These are phyloP conservation scores for Periconia sp. DNA, from an alignment of 2,329 filamentous ascomycete species.

Conservation along the genomic window DNA sequence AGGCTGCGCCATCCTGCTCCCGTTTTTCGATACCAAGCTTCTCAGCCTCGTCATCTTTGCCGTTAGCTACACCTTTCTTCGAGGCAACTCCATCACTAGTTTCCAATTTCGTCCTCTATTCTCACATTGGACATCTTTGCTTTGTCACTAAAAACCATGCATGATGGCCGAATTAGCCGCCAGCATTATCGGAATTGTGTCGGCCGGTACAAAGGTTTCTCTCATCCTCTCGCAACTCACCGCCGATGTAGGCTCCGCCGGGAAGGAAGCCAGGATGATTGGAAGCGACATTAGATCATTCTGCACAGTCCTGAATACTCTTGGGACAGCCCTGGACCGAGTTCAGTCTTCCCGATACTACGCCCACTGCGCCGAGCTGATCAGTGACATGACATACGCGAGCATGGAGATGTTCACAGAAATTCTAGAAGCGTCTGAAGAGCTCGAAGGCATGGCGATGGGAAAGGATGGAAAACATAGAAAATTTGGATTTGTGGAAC, in stretches of 20 bases:
- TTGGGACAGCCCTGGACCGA: conserved; percentile 18
- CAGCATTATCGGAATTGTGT: conserved; percentile 30
- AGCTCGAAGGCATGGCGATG: conserved; percentile 10
- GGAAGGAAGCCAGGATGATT: conserved; percentile 28
- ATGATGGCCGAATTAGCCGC: conserved; percentile 30
- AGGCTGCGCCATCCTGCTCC: no score
- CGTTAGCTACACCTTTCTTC: no score
- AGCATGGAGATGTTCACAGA: conserved; percentile 29
- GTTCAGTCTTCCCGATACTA: conserved; percentile 22
- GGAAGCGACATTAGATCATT: conserved; percentile 23
- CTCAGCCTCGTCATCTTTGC: no score
- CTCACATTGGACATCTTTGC: background rate
- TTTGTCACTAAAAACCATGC: background rate
- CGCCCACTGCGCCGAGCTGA: conserved; percentile 21
- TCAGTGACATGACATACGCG: conserved; percentile 22
- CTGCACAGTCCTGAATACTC: conserved; percentile 24
- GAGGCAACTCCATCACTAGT: no score
- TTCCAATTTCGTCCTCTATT: no score
- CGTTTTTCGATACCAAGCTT: no score
- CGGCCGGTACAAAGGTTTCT: conserved; percentile 27
- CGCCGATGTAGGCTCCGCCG: conserved; percentile 25
- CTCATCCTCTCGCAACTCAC: conserved; percentile 27
- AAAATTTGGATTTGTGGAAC: conserved; percentile 17
- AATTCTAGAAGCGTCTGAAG: conserved; percentile 20
- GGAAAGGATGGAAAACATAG: conserved; percentile 23